These are phyloP conservation scores for Bacidia rubella DNA, from an alignment of 495 filamentous ascomycete genomes.

Conservation along the genomic window DNA sequence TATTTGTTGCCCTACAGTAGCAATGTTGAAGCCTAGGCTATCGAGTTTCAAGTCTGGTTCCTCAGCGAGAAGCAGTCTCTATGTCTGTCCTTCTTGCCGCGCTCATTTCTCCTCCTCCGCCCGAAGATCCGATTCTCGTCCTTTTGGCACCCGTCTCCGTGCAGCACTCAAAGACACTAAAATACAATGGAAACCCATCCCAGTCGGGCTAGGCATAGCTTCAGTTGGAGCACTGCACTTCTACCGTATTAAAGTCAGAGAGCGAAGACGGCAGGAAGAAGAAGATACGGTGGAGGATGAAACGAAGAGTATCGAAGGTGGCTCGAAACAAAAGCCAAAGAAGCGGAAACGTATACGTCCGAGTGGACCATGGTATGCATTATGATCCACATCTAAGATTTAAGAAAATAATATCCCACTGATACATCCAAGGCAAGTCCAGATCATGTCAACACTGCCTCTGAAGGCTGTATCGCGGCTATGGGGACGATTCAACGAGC, in stretches of 20 bases:
- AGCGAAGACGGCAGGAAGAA: conserved; percentile 38
- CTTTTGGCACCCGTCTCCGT: conserved; percentile 49
- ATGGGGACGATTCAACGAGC: conserved; percentile 93
- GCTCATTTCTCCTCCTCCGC: conserved; percentile 11
- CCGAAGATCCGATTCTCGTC: conserved; percentile 26
- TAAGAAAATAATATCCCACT: conserved; percentile 4
- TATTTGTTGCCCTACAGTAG: neutral
- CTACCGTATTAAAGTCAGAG: conserved; percentile 53
- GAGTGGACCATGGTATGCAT: conserved; percentile 68
- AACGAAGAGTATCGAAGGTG: conserved; percentile 19
- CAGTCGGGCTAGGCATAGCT: conserved; percentile 74
- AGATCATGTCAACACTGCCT: conserved; percentile 90
- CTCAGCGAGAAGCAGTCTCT: conserved; percentile 7
- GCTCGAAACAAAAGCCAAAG: conserved; percentile 33
- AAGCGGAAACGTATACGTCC: conserved; percentile 61
- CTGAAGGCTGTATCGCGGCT: conserved; percentile 84
- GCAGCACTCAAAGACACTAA: conserved; percentile 58
- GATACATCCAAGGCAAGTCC: conserved; percentile 56
- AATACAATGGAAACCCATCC: conserved; percentile 93
- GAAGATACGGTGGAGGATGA: conserved; percentile 27
- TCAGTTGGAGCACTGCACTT: conserved; percentile 77
- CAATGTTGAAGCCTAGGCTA: neutral
- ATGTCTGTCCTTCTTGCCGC: conserved; percentile 1
- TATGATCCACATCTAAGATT: neutral
- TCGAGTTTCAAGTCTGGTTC: neutral